Evolutionary conservation across 169 alveolate species (phyloP).

Genomic region (Neospora caninum): DNA sequence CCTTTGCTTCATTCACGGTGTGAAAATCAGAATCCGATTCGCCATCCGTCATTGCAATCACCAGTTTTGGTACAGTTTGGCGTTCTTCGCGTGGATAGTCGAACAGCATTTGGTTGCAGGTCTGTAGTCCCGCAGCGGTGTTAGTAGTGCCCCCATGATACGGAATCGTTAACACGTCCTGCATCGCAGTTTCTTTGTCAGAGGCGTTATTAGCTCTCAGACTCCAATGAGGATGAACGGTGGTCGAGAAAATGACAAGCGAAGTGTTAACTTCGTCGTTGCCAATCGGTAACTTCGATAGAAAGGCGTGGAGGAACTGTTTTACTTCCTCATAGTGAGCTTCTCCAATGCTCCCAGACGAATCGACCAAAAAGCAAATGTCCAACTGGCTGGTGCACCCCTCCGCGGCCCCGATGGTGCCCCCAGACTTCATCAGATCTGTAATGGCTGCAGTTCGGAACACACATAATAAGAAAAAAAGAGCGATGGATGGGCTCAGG

Average conservation of each 20-base stretch:
- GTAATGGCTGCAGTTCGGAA: neutral
- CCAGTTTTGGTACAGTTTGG: conserved; percentile 39
- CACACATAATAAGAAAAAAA: neutral
- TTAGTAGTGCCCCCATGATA: conserved; percentile 34
- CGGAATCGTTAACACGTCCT: neutral
- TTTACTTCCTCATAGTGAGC: conserved; percentile 38
- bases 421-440: neutral
- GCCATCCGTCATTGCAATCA: conserved; percentile 59
- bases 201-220: neutral
- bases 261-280: conserved; percentile 37
- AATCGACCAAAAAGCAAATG: conserved; percentile 32
- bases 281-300: neutral
- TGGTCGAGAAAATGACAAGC: conserved; percentile 17
- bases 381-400: conserved; percentile 61
- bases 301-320: neutral
- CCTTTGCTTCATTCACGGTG: conserved; percentile 11
- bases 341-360: conserved; percentile 51
- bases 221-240: conserved; percentile 7
- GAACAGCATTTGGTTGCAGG: neutral
- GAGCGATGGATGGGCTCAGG: too few species aligned
- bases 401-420: neutral
- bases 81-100: neutral
- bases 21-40: neutral
- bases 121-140: conserved; percentile 1
- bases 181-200: neutral